Percentiles rank a stretch among this genome's conserved stretches.
phyloP scores from a whole-genome alignment of 2,329 filamentous ascomycete genomes.

The Calycina herbarum region DNA sequence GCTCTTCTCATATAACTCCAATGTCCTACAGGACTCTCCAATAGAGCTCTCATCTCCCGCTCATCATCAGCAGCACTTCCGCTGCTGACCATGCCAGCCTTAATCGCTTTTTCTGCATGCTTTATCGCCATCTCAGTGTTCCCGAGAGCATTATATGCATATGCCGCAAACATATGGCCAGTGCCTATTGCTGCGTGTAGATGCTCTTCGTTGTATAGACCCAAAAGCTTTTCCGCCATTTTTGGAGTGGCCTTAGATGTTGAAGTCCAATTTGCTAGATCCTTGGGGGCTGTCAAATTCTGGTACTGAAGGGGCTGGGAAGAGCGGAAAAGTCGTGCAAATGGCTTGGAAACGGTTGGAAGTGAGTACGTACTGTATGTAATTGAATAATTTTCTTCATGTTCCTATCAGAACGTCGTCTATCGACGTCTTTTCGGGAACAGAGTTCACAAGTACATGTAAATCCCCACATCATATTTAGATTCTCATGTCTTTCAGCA shows the following conservation, averaged over 20 bases:
- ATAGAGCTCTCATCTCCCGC: conserved; percentile 39
- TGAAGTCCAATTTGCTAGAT: conserved; percentile 40
- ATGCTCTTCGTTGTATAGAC: conserved; percentile 41
- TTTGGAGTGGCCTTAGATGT: conserved; percentile 34
- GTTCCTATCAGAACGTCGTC: conserved; percentile 36
- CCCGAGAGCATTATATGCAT: conserved; percentile 43
- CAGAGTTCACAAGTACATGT: conserved; percentile 42
- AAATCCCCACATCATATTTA: conserved; percentile 43
- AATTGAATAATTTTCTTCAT: conserved; percentile 38
- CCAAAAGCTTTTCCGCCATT: conserved; percentile 42
- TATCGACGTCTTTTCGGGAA: conserved; percentile 26
- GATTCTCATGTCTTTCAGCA: conserved; percentile 34
- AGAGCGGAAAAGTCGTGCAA: not conserved
- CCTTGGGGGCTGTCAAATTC: not conserved
- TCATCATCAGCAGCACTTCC: conserved; percentile 36
- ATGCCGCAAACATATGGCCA: conserved; percentile 42
- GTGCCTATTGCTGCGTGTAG: conserved; percentile 35
- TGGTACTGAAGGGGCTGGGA: not conserved
- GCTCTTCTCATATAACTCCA: conserved; percentile 30
- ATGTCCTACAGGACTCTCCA: conserved; percentile 33
- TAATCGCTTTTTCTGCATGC: conserved; percentile 38
- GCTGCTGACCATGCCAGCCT: conserved; percentile 36
- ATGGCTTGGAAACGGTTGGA: not conserved
- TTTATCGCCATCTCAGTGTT: conserved; percentile 36
- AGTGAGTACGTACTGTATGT: conserved; percentile 22